Evolutionary conservation across 768 basidiomycete species (phyloP), one percentile per base, ranked within the genome.

Genomic region (Lactarius hengduanensis): DNA sequence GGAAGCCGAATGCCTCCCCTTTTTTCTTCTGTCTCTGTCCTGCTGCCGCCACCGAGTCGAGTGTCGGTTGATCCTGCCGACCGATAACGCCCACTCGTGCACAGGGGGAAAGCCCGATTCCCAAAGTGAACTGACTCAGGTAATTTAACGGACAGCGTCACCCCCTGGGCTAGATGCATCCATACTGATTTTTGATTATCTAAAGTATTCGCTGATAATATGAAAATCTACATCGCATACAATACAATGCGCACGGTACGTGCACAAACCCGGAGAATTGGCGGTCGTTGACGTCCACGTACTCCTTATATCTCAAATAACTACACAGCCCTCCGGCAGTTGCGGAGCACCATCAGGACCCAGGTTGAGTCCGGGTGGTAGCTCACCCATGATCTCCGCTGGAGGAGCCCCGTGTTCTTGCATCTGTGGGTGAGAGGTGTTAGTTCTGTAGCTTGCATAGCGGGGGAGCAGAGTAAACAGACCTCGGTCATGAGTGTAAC

Each of bases 331-430:
- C 1, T 79, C 79, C 1, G 82, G 80, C 18, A 85, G 59, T 47
- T 81, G 74, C 5, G 84, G 85, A 65, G 81, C 73, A 15, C 86
- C 87, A 59, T 89, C 87, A 1, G 79, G 57, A 0, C 84, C 85
- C 30, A 87, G 68, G 8, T 77, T 80, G 34, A 85, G 76, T n/a
- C 89, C 91, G 2, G 90, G 83, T 0, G 93, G 93, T 57, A 94
- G 79, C 0, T 86, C 84, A 1, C 92, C 93, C 90, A 94, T 93
- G 59, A 94, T 82, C 71, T 92, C 91, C 22, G 83, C 73, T 2
- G 93, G 93, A 0, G 92, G 93, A 4, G 88, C 83, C 7, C 93
- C 92, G 63, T 86, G 81, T 3, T 80, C 78, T 81, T 95, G 92
- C 82, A 95, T 87, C 90, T 92, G 68, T n/a, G 38, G 34, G 56